Conservation (phyloP, 257 asterid genomes). For the Przewalskia tangutica region DNA sequence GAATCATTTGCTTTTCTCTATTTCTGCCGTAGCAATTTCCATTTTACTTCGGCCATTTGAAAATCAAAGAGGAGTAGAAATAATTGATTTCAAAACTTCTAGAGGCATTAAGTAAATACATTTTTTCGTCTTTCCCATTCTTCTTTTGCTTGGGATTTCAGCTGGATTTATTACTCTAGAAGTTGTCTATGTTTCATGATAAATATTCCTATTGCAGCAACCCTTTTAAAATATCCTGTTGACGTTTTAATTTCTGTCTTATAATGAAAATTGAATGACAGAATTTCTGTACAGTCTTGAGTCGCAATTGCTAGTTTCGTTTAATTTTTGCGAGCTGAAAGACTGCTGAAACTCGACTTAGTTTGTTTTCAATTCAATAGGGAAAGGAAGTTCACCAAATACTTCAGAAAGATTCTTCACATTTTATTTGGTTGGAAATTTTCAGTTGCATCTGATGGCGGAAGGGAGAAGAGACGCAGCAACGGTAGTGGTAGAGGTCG, state of each 20-base stretch:
- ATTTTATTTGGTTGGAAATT: not conserved
- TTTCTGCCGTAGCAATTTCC: not conserved
- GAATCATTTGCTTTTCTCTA: not conserved
- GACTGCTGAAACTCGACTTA: not conserved
- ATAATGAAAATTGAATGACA: not conserved
- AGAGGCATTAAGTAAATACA: not conserved
- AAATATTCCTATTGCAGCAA: not conserved
- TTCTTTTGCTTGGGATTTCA: not conserved
- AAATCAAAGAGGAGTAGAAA: not conserved
- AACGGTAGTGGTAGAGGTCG: slow-evolving; percentile 27
- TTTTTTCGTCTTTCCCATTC: not conserved
- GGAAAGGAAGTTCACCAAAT: not conserved
- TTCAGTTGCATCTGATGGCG: slow-evolving; percentile 29
- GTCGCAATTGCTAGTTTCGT: not conserved
- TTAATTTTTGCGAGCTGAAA: not conserved
- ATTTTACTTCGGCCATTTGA: not conserved
- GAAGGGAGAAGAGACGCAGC: slow-evolving; percentile 37
- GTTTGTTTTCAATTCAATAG: not conserved
- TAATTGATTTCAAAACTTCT: not conserved
- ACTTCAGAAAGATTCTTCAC: not conserved
- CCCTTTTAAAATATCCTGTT: not conserved
- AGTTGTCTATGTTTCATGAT: not conserved
- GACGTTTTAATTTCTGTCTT: not conserved
- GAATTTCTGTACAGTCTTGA: not conserved
- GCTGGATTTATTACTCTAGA: not conserved